Conservation (phyloP, 163 green algal genomes). For the Chlamydomonas reinhardtii region DNA sequence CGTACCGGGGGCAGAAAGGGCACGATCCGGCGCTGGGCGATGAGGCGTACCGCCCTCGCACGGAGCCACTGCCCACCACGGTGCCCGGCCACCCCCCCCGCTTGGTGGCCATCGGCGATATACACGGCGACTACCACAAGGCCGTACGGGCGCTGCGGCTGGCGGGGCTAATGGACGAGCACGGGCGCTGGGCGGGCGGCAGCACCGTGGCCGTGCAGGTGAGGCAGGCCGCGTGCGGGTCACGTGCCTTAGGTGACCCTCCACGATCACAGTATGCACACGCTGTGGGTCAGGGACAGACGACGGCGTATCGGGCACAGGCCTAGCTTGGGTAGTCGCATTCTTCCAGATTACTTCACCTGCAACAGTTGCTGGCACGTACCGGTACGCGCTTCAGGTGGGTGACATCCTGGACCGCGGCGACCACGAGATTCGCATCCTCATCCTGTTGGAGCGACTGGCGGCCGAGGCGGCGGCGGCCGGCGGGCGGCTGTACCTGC, state of each 20-base stretch:
- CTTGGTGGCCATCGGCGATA: slow-evolving; percentile 89
- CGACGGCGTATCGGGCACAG: too few species aligned
- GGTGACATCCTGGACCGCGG: slow-evolving; percentile 93
- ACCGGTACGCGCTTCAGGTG: slow-evolving; percentile 82
- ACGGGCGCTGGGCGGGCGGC: slow-evolving; percentile 83
- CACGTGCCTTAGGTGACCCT: too few species aligned
- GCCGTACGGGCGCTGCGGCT: slow-evolving; percentile 72
- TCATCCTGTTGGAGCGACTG: slow-evolving; percentile 91
- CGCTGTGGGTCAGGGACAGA: too few species aligned
- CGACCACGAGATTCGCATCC: slow-evolving; percentile 86
- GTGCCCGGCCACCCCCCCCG: slow-evolving; percentile 59
- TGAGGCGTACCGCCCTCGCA: background rate
- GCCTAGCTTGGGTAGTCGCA: too few species aligned
- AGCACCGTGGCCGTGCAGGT: slow-evolving; percentile 80
- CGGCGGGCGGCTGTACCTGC: slow-evolving; percentile 72
- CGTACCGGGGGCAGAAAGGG: slow-evolving; percentile 4
- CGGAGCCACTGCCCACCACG: slow-evolving; percentile 30
- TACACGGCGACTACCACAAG: slow-evolving; percentile 87
- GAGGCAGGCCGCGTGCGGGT: background rate
- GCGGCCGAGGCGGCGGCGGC: slow-evolving; percentile 75
- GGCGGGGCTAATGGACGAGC: slow-evolving; percentile 80
- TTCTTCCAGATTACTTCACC: too few species aligned
- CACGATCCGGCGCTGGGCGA: background rate
- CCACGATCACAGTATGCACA: too few species aligned
- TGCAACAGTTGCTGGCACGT: too few species aligned